Percentiles rank a stretch among this genome's conserved stretches.
These are phyloP conservation scores for Phytopythium oedochilum DNA, from an alignment of 352 stramenopile species.

Conservation along the genomic window DNA sequence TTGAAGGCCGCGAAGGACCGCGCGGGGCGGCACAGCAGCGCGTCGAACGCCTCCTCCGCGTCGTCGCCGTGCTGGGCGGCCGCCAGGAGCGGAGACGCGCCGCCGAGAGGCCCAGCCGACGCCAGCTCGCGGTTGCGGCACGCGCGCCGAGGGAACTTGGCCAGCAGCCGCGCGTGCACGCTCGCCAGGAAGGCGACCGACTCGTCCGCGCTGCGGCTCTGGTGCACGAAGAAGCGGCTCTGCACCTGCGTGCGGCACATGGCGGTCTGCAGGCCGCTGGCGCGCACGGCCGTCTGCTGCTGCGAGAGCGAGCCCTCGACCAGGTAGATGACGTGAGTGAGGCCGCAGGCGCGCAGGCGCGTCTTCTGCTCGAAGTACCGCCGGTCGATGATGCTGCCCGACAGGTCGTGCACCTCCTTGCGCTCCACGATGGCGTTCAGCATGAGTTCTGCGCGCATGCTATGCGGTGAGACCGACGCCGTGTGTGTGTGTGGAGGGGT, in stretches of 20 bases:
- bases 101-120: not conserved
- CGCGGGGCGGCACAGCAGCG: conserved; percentile 41
- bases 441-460: conserved; percentile 46
- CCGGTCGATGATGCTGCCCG: conserved; percentile 79
- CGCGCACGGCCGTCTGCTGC: conserved; percentile 64
- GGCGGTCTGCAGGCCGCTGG: conserved; percentile 56
- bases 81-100: conserved; percentile 13
- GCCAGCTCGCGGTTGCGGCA: conserved; percentile 31
- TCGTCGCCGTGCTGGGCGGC: too few species aligned
- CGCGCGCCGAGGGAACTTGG: conserved; percentile 34
- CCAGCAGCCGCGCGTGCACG: conserved; percentile 58
- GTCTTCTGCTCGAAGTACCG: conserved; percentile 80
- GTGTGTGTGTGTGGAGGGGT: too few species aligned
- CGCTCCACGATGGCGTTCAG: conserved; percentile 82
- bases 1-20: conserved; percentile 64
- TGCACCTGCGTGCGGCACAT: conserved; percentile 79
- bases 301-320: conserved; percentile 75
- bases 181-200: conserved; percentile 65
- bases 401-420: conserved; percentile 77
- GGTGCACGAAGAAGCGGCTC: conserved; percentile 82
- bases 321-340: conserved; percentile 82
- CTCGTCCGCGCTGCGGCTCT: conserved; percentile 72
- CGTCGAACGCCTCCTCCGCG: conserved; percentile 19
- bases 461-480: not conserved
- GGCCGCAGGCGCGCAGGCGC: conserved; percentile 50